phyloP scores from a whole-genome alignment of 176 grass and related monocot genomes.

The Alopecurus myosuroides region DNA sequence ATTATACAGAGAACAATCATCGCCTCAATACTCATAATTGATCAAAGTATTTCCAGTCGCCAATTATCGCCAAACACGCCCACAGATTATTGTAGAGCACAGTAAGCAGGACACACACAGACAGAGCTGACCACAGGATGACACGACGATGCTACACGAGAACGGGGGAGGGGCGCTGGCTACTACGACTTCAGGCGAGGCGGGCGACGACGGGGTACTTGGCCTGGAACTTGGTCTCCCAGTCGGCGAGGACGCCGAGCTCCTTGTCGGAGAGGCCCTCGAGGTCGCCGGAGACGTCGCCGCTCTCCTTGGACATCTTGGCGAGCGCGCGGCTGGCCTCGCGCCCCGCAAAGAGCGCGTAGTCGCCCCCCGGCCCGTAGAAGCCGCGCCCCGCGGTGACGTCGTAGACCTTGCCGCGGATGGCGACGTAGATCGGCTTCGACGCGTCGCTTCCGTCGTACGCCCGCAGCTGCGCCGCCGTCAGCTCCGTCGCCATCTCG shows the following conservation, averaged over 20 bases:
- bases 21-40: not conserved
- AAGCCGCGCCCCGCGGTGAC: conserved; percentile 74
- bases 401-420: conserved; percentile 86
- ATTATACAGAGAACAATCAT: too few relatives aligned
- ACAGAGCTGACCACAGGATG: not conserved
- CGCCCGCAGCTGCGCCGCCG: conserved; percentile 70
- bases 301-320: conserved; percentile 88
- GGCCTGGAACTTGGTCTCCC: conserved; percentile 95
- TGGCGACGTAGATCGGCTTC: conserved; percentile 90
- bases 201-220: conserved; percentile 81
- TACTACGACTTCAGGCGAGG: conserved; percentile 21
- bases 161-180: not conserved
- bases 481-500: conserved; percentile 64
- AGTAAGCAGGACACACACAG: not conserved
- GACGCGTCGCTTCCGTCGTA: conserved; percentile 66
- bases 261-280: conserved; percentile 77
- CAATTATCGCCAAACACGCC: not conserved
- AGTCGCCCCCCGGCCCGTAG: conserved; percentile 87
- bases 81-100: conserved; percentile 10
- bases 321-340: conserved; percentile 85
- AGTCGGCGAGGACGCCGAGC: conserved; percentile 71
- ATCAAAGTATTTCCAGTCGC: not conserved
- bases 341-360: conserved; percentile 82
- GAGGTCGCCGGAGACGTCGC: conserved; percentile 65
- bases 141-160: not conserved